Conservation (phyloP, 768 basidiomycete species). For the Mrakia blollopis region DNA sequence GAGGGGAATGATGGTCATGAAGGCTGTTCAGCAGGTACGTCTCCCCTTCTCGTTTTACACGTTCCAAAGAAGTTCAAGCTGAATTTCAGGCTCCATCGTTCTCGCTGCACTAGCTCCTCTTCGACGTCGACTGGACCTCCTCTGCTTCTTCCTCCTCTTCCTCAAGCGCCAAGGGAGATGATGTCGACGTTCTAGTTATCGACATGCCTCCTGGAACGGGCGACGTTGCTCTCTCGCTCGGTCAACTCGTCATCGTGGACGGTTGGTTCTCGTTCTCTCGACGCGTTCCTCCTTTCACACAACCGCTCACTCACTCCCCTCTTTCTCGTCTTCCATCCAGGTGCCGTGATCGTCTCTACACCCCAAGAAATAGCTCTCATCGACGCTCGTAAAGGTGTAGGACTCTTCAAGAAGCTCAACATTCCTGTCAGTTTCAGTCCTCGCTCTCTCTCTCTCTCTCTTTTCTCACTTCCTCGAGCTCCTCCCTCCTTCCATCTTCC, state of each 20-base stretch:
- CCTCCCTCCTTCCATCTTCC: background rate
- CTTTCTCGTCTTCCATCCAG: constrained; percentile 47
- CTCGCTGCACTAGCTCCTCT: constrained; percentile 54
- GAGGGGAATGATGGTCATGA: constrained; percentile 97
- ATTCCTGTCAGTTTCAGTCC: constrained; percentile 70
- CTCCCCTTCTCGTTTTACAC: background rate
- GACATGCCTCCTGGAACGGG: constrained; percentile 98
- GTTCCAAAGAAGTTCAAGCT: background rate
- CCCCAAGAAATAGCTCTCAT: constrained; percentile 90
- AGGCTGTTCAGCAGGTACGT: constrained; percentile 76
- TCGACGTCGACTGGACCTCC: constrained; percentile 82
- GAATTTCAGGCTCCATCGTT: constrained; percentile 14
- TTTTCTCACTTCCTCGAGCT: background rate
- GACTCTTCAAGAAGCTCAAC: constrained; percentile 82
- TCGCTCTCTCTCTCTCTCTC: background rate
- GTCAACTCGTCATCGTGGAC: constrained; percentile 76
- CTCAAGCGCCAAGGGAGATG: constrained; percentile 45
- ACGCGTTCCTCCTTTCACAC: background rate
- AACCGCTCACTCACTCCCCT: background rate
- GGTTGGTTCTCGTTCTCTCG: constrained; percentile 54
- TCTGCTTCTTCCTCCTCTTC: background rate
- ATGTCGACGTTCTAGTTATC: constrained; percentile 77
- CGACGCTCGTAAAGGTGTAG: constrained; percentile 86
- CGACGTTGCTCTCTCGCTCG: constrained; percentile 86
- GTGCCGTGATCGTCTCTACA: constrained; percentile 88